phyloP scores from a whole-genome alignment of 352 stramenopile genomes.

The Phytopythium boreale region DNA sequence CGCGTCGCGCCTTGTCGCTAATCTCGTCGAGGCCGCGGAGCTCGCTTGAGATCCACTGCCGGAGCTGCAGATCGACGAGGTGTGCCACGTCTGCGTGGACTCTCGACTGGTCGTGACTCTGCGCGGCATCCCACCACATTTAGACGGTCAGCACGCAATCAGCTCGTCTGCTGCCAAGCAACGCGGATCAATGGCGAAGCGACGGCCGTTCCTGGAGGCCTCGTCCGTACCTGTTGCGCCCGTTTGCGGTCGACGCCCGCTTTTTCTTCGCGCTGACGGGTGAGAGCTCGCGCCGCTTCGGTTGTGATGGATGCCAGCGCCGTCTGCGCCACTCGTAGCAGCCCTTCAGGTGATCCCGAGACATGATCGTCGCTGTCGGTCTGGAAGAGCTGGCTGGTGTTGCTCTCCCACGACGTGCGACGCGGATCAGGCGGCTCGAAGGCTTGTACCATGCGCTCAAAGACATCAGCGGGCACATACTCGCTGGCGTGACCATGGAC shows the following conservation, averaged over 20 bases:
- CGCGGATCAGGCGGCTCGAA: conserved; percentile 40
- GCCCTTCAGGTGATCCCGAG: neutral
- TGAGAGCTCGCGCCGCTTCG: neutral
- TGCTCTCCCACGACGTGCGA: conserved; percentile 34
- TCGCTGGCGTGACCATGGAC: neutral
- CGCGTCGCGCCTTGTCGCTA: conserved; percentile 16
- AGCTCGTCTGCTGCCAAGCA: neutral
- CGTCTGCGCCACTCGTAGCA: neutral
- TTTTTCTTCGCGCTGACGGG: neutral
- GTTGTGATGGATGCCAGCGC: neutral
- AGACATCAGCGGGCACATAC: conserved; percentile 38
- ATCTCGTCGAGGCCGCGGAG: conserved; percentile 14
- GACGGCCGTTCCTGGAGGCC: neutral
- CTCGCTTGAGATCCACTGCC: conserved; percentile 49
- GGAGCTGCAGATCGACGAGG: conserved; percentile 51
- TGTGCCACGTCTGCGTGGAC: conserved; percentile 36
- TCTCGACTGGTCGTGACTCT: conserved; percentile 31
- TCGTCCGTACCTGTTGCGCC: neutral
- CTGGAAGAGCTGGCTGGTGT: conserved; percentile 8
- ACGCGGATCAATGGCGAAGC: neutral
- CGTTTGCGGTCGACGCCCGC: neutral
- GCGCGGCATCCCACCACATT: neutral
- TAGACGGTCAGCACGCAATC: neutral
- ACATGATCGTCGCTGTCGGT: too few relatives aligned
- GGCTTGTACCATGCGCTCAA: conserved; percentile 38